Percentiles rank a stretch among this genome's conserved stretches.
Conservation (phyloP, 169 alveolate genomes). For the Perkinsus olseni region DNA sequence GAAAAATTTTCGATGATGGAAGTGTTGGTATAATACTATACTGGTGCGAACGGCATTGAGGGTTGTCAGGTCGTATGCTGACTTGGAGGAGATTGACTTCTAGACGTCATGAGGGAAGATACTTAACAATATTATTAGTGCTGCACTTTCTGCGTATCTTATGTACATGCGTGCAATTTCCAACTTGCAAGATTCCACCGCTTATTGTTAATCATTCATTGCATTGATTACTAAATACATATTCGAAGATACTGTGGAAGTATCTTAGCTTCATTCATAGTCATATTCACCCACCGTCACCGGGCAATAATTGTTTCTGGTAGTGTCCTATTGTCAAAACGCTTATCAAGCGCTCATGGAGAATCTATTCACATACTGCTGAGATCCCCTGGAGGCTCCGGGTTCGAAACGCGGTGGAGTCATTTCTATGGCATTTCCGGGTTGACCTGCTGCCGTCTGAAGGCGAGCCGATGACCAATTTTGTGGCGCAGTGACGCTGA, state of each 20-base stretch:
- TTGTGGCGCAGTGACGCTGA: conserved; percentile 1
- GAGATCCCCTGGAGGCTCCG: background rate
- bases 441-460: background rate
- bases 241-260: background rate
- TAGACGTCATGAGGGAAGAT: too few relatives aligned
- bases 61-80: background rate
- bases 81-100: background rate
- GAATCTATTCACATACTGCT: background rate
- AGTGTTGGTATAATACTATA: too few relatives aligned
- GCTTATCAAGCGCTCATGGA: background rate
- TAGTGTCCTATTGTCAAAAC: background rate
- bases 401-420: background rate
- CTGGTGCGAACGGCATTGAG: too few relatives aligned
- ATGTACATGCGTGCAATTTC: background rate
- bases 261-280: background rate
- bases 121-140: too few relatives aligned
- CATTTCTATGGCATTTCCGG: background rate
- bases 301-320: background rate
- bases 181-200: too few relatives aligned
- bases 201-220: background rate
- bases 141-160: background rate
- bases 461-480: background rate
- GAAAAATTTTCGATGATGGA: too few relatives aligned
- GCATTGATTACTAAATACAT: background rate
- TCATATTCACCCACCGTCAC: too few relatives aligned